Evolutionary conservation across 108 stramenopile species (phyloP), one percentile per base, ranked within the genome.

Genomic region (Tribonema minus): DNA sequence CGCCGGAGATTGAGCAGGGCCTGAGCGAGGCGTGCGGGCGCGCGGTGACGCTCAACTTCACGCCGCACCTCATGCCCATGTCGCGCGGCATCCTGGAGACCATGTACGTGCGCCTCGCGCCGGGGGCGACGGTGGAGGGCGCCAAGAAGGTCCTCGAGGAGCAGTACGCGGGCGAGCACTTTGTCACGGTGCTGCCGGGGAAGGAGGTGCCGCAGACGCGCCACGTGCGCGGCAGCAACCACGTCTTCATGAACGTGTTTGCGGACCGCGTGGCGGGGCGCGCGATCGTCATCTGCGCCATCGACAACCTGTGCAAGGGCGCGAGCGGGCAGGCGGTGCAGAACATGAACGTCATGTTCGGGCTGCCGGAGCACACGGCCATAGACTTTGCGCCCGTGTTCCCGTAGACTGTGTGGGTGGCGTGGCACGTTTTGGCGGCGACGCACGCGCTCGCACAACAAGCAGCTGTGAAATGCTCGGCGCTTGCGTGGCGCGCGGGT

Each of bases 361-460:
- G 79, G 39, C 67, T 69, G 5, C 84, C 79, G 29, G 84, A 84
- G 36, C 37, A 58, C 1, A 70, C 61, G 36, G 84, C 74, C 60
- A n/a, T 84, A 9, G 38, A 66, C 77, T 37, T 61, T 37, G 76
- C 84, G 40, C 84, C 84, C 15, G 70, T 84, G 77, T 84, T 84
- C 76, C 84, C 84, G 5, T 84, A 54, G 20, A 54, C 33, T 61
- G 91, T 40, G 83, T 86, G 34, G 72, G 71, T 59, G 89, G 88
- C 58, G 92, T 92, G 82, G 84, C 87, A 12, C 79, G 67, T 25
- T 81, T 92, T 29, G 93, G 92, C 41, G 78, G 62, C 38, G 89
- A 91, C 71, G 84, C 88, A 3, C 58, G 90, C 58, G 41, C 46
- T 5, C 71, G 93, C 25, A 87, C 88, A 60, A 83, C 88, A 40